A percentile compares a stretch with the other conserved stretches of the same genome.
Conservation (phyloP, 805 yeast species). For the Wickerhamomyces chaumierensis region DNA sequence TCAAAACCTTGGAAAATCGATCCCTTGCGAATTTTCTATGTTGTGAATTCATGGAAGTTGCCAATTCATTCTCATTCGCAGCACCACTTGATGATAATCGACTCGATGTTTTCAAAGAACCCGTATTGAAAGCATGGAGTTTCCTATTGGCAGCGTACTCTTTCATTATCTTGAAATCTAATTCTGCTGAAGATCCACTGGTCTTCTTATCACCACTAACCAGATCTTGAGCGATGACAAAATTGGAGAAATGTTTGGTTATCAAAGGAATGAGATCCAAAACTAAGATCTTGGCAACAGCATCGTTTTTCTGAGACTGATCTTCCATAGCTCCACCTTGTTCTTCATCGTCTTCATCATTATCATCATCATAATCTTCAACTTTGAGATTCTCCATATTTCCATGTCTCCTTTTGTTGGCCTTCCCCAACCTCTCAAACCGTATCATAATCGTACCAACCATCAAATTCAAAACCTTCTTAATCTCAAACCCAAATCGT, state of each 20-base stretch:
- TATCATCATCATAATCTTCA: no score
- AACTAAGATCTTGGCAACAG: slow-evolving; percentile 47
- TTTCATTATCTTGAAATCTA: slow-evolving; percentile 30
- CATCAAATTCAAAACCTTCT: slow-evolving; percentile 4
- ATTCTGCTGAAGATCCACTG: slow-evolving; percentile 22
- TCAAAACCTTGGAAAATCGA: slow-evolving; percentile 31
- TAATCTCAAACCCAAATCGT: slow-evolving; percentile 30
- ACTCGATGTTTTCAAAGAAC: slow-evolving; percentile 24
- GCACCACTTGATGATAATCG: no score
- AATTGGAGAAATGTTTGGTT: slow-evolving; percentile 50
- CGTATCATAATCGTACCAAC: no score
- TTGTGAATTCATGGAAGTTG: no score
- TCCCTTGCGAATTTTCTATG: slow-evolving; percentile 40
- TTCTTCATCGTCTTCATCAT: slow-evolving; percentile 13
- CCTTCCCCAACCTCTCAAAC: no score
- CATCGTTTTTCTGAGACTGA: slow-evolving; percentile 34
- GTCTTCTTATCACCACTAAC: slow-evolving; percentile 18
- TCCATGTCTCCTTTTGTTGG: no score
- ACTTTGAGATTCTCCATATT: no score
- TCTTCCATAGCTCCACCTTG: no score
- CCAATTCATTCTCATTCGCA: no score
- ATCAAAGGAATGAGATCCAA: slow-evolving; percentile 50
- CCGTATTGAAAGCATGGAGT: slow-evolving; percentile 43
- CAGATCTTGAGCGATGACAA: slow-evolving; percentile 28
- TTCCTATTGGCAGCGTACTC: slow-evolving; percentile 26